Percentiles rank a stretch among this genome's conserved stretches.
Conservation (phyloP, 192 early-diverging fungal genomes). For the Coemansia sp. region DNA sequence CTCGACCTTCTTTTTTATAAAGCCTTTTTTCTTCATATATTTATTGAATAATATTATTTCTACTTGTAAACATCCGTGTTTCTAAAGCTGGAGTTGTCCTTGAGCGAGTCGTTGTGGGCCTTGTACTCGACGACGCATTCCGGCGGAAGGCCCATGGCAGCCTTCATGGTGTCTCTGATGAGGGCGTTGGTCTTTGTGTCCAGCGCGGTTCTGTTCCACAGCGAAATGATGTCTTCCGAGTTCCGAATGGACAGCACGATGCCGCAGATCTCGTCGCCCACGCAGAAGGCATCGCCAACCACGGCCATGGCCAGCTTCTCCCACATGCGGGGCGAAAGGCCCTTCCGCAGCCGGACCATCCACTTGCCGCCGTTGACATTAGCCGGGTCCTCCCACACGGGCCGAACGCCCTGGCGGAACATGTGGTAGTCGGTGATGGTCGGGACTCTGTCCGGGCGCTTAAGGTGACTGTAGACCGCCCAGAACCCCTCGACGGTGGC, state of each 20-base stretch:
- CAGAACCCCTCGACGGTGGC: constrained; percentile 75
- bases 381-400: constrained; percentile 91
- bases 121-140: constrained; percentile 95
- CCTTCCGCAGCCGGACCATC: constrained; percentile 92
- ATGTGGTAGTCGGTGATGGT: constrained; percentile 89
- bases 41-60: constrained; percentile 1
- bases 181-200: constrained; percentile 78
- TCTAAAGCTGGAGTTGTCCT: constrained; percentile 83
- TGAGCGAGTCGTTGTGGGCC: constrained; percentile 83
- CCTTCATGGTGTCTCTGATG: constrained; percentile 88
- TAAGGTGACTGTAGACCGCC: constrained; percentile 74
- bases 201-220: constrained; percentile 89
- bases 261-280: constrained; percentile 86
- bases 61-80: constrained; percentile 70
- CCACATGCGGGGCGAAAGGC: constrained; percentile 88
- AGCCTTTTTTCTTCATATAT: constrained; percentile 1
- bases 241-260: constrained; percentile 89
- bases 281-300: constrained; percentile 88
- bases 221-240: constrained; percentile 88
- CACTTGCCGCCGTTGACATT: constrained; percentile 92
- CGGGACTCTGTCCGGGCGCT: constrained; percentile 77
- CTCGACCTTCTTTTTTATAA: not conserved
- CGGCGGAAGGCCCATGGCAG: constrained; percentile 75
- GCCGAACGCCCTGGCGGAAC: constrained; percentile 87
- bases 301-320: constrained; percentile 83